Conservation (phyloP, 2,329 filamentous ascomycete genomes). For the Clonostachys solani region DNA sequence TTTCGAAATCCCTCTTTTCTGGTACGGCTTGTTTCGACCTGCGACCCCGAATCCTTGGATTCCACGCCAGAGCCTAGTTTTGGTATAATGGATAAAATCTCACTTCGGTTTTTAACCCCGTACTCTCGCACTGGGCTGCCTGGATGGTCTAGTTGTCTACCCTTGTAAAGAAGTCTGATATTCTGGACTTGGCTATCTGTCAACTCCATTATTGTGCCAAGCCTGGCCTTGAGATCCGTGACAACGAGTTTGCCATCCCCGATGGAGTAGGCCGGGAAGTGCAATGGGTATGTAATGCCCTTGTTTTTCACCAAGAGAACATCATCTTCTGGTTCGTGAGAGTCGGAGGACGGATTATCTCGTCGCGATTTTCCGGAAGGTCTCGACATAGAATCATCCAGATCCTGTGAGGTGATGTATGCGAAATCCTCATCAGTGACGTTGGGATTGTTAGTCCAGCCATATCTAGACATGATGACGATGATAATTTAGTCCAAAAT, state of each 20-base stretch:
- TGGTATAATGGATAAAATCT: constrained; percentile 45
- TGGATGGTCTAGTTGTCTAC: constrained; percentile 63
- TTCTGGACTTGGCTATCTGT: constrained; percentile 43
- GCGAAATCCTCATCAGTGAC: constrained; percentile 75
- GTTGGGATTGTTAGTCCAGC: constrained; percentile 49
- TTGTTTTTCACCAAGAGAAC: constrained; percentile 67
- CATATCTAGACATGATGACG: constrained; percentile 50
- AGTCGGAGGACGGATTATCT: constrained; percentile 20
- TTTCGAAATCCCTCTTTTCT: no score
- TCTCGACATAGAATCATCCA: constrained; percentile 39
- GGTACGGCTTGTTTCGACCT: no score
- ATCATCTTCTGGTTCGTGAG: constrained; percentile 55
- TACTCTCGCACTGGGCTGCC: constrained; percentile 53
- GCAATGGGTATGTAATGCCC: constrained; percentile 60
- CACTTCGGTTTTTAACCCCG: constrained; percentile 55
- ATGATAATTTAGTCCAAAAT: no score
- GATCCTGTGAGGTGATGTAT: constrained; percentile 77
- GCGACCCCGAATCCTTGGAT: no score
- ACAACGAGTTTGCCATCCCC: constrained; percentile 68
- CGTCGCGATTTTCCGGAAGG: constrained; percentile 31
- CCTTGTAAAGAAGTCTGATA: constrained; percentile 71
- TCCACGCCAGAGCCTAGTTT: constrained; percentile 13
- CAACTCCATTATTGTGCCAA: constrained; percentile 61
- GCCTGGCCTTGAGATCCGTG: constrained; percentile 62
- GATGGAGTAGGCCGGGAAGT: constrained; percentile 73